Conservation (phyloP, 345 rosid species). For the Gossypium bickii region DNA sequence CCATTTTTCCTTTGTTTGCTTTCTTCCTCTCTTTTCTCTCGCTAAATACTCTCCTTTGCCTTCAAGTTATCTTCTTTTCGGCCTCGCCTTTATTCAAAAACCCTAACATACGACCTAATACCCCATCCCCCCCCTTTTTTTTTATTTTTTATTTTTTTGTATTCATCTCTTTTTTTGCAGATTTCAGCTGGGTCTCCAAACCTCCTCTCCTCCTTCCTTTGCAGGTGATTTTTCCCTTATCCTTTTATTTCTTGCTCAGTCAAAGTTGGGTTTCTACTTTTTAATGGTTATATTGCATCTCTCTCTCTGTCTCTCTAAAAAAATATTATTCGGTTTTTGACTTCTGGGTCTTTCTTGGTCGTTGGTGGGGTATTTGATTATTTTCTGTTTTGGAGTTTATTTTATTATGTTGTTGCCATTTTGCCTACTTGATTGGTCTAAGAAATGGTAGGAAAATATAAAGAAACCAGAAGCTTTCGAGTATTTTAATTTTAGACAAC, state of each 20-base stretch:
- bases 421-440: conserved; percentile 23
- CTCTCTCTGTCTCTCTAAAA: background rate
- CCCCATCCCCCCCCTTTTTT: no score
- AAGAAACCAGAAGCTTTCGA: background rate
- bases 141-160: background rate
- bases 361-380: background rate
- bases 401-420: background rate
- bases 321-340: background rate
- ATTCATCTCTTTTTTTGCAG: conserved; percentile 15
- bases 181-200: conserved; percentile 20
- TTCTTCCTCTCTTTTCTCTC: background rate
- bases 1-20: background rate
- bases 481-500: background rate
- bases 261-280: conserved; percentile 36
- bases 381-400: background rate
- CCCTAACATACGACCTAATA: conserved; percentile 4
- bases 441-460: conserved; percentile 20
- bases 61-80: conserved; percentile 16
- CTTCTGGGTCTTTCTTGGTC: background rate
- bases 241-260: conserved; percentile 21
- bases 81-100: conserved; percentile 14
- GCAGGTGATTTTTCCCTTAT: conserved; percentile 31
- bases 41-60: conserved; percentile 24
- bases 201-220: conserved; percentile 5
- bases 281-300: background rate